Percentiles rank a stretch among this genome's conserved stretches.
phyloP scores from a whole-genome alignment of 176 grass and related monocot genomes.

The bread wheat (Triticum aestivum) region IWGSC_CS_RefSeq_v2.1 NC_057813.1:13581057-13581556 shows the following conservation, averaged over 20 bases:
- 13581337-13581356: background rate
- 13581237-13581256: background rate
- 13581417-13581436: background rate
- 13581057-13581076: background rate
- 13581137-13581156: conserved; percentile 1
- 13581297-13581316: background rate
- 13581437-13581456: background rate
- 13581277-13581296: conserved; percentile 5
- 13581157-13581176: background rate
- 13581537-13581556: background rate
- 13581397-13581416: background rate
- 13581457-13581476: background rate
- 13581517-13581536: background rate
- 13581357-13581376: background rate
- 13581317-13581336: background rate
- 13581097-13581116: background rate
- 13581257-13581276: background rate
- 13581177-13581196: background rate
- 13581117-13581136: background rate
- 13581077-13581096: background rate
- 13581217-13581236: background rate
- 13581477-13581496: background rate
- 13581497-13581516: background rate
- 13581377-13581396: background rate
- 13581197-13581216: background rate